Conservation (phyloP, 2,329 filamentous ascomycete species). For the Calcarisporium arbuscula region DNA sequence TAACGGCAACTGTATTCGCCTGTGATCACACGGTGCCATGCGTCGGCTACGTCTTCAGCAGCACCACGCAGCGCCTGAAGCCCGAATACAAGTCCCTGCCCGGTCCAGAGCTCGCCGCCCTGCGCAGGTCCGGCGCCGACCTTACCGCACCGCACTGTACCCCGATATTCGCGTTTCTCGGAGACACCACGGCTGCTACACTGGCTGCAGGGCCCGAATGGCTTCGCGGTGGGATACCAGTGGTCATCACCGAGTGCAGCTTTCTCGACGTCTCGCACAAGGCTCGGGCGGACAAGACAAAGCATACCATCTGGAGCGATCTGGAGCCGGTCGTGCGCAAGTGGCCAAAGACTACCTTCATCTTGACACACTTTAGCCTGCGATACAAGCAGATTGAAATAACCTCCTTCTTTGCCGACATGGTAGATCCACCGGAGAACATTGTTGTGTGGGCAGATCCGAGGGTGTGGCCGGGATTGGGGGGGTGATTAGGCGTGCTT, state of each 20-base stretch:
- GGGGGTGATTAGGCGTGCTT: no score
- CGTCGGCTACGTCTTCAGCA: slow-evolving; percentile 39
- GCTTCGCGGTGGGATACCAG: slow-evolving; percentile 31
- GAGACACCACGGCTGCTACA: slow-evolving; percentile 37
- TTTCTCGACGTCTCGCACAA: slow-evolving; percentile 38
- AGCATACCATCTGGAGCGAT: slow-evolving; percentile 41
- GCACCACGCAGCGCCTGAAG: slow-evolving; percentile 30
- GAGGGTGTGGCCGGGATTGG: slow-evolving; percentile 16
- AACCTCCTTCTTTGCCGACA: slow-evolving; percentile 31
- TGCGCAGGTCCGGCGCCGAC: slow-evolving; percentile 29
- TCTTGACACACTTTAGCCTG: slow-evolving; percentile 42
- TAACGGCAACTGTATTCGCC: slow-evolving; percentile 35
- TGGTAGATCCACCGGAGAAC: slow-evolving; percentile 32
- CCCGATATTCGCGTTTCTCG: slow-evolving; percentile 41
- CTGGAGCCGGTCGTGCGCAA: slow-evolving; percentile 36
- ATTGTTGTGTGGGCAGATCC: slow-evolving; percentile 43
- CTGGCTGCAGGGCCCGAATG: slow-evolving; percentile 33
- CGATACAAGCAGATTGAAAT: slow-evolving; percentile 36
- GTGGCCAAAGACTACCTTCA: slow-evolving; percentile 37
- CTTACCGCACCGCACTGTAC: slow-evolving; percentile 32
- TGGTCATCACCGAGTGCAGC: slow-evolving; percentile 45
- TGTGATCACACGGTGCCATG: slow-evolving; percentile 43
- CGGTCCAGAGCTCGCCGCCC: slow-evolving; percentile 29
- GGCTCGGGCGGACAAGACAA: slow-evolving; percentile 37
- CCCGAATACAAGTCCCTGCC: slow-evolving; percentile 28